Base-by-base conservation (phyloP, 1,139 yeast species). In the Scheffersomyces illinoinensis region DNA sequence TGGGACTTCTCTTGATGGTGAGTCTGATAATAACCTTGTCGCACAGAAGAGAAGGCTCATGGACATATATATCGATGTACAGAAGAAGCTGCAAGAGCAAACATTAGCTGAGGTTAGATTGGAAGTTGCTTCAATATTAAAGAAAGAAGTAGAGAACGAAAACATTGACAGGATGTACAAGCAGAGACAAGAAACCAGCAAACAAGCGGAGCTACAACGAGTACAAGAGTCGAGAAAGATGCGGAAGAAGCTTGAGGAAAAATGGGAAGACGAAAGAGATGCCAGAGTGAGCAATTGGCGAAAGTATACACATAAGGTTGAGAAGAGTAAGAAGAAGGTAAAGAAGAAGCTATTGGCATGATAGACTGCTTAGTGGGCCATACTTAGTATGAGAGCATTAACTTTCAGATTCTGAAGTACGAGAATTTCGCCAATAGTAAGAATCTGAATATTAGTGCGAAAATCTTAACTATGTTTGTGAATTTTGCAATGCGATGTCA, bases 251-350 rank as follows among this genome's bases (percentile, higher is more conserved):
- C 63, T 77, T 61, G 84, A 83, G 53, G 71, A 78, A 58, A 76
- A 78, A 46, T 89, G 93, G 93, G 93, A 88, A 66, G 85, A 83
- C 57, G 81, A 80, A 19, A 63, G 92, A 57, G 92, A 87, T 56
- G 71, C 72, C 3, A 72, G 93, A 53, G 91, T 89, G 8, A 74
- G 75, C 21, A 85, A 78, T 66, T 89, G 93, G 93, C 74, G 92
- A 57, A 73, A 71, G 8, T 89, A 84, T 67, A 72, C 77, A 17
- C 71, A 76, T 47, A 79, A 79, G 61, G 74, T 76, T 23, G 81
- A 78, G 54, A 81, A 81, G 67, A 81, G 79, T 67, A 77, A 70
- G 63, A 76, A 74, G 60, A 79, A 78, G 70, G 62, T 66, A 39
- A 71, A 69, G 59, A 68, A 64, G 58, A 76, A 77, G 61, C 75